Evolutionary conservation across 768 basidiomycete genomes (phyloP).

Genomic region (Lactarius trivialis): DNA sequence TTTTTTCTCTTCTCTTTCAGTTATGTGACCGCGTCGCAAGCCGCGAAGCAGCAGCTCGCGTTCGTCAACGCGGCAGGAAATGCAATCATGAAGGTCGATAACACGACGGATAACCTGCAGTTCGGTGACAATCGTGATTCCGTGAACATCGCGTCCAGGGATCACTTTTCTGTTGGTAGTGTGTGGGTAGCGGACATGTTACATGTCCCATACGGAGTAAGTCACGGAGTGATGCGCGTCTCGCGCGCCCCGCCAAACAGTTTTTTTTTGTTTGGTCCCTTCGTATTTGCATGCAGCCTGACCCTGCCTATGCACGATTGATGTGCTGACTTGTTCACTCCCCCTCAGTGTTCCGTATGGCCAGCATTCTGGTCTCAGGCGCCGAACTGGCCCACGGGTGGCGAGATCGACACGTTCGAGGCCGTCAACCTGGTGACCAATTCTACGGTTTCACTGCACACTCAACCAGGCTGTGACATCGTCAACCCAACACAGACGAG

Average conservation of each 20-base stretch:
- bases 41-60: constrained; percentile 44
- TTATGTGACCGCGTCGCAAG: constrained; percentile 42
- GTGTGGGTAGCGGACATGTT: constrained; percentile 60
- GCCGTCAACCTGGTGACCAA: constrained; percentile 61
- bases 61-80: constrained; percentile 63
- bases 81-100: constrained; percentile 74
- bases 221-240: constrained; percentile 24
- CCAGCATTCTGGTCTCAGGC: constrained; percentile 58
- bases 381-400: constrained; percentile 54
- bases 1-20: constrained; percentile 26
- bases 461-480: constrained; percentile 51
- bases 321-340: not conserved
- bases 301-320: not conserved
- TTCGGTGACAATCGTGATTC: constrained; percentile 56
- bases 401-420: constrained; percentile 69
- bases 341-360: constrained; percentile 60
- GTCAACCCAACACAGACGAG: constrained; percentile 44
- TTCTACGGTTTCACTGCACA: constrained; percentile 74
- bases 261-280: not conserved
- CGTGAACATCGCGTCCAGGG: constrained; percentile 54
- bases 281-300: not conserved
- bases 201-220: constrained; percentile 58
- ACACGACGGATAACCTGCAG: constrained; percentile 43
- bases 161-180: constrained; percentile 51
- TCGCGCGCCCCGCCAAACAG: not conserved